Percentiles rank a stretch among this genome's conserved stretches.
Conservation (phyloP, 371 early-diverging fungal genomes). For the Mortierella sp. region DNA sequence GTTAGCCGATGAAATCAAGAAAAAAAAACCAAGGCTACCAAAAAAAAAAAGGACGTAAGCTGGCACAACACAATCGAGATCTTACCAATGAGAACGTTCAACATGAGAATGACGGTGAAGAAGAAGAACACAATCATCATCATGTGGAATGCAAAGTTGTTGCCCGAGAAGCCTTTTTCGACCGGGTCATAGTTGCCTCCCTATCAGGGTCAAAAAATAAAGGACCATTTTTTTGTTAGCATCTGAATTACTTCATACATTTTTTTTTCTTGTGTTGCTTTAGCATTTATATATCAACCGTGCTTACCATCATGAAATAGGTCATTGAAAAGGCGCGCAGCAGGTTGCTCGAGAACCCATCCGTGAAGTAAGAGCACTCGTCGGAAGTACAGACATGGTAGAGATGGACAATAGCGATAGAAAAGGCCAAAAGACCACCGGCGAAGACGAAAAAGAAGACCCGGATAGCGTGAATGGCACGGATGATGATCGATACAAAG, state of each 20-base stretch:
- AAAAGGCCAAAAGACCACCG: background rate
- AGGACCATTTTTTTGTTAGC: background rate
- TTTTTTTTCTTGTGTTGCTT: too few relatives aligned
- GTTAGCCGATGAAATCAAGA: background rate
- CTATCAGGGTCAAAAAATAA: background rate
- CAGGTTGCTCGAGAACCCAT: background rate
- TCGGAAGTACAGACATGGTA: background rate
- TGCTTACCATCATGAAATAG: conserved; percentile 15
- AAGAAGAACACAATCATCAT: conserved; percentile 31
- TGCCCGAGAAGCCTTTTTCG: background rate
- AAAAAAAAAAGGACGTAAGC: too few relatives aligned
- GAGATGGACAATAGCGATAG: conserved; percentile 12
- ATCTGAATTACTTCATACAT: background rate
- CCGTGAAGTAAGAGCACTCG: background rate
- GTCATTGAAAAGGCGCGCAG: background rate
- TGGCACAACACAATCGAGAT: background rate
- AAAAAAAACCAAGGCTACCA: background rate
- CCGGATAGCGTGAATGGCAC: background rate
- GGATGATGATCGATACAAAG: conserved; percentile 15
- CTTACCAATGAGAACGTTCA: conserved; percentile 36
- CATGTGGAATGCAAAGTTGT: conserved; percentile 12
- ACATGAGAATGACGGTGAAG: conserved; percentile 34
- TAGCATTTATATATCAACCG: background rate
- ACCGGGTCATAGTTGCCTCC: conserved; percentile 13
- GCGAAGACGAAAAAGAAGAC: conserved; percentile 17